phyloP scores from a whole-genome alignment of 2,329 filamentous ascomycete species.

The Ophiognomonia clavigignenti-juglandacearum region DNA sequence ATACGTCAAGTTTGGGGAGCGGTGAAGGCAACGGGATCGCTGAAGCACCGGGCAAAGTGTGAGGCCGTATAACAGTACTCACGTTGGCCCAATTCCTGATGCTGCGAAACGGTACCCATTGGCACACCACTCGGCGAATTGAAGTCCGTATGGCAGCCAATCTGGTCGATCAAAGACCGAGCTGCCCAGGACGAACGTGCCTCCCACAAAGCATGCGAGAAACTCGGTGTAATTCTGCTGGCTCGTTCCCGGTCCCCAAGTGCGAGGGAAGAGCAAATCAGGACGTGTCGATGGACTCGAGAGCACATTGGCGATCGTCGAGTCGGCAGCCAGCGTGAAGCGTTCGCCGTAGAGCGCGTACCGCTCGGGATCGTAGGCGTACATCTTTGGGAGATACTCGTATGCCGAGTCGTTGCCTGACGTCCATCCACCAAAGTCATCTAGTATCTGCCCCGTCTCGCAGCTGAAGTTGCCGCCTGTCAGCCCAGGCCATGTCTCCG shows the following conservation, averaged over 20 bases:
- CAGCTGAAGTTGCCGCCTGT: neutral
- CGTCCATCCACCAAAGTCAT: slow-evolving; percentile 3
- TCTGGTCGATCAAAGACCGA: neutral
- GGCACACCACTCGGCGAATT: slow-evolving; percentile 1
- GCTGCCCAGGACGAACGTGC: slow-evolving; percentile 3
- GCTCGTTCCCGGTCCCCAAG: neutral
- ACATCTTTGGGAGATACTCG: slow-evolving; percentile 7
- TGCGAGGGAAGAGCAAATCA: neutral
- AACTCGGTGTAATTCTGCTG: slow-evolving; percentile 3
- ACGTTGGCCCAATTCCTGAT: neutral
- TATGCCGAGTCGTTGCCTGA: slow-evolving; percentile 3
- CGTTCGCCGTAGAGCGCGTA: neutral
- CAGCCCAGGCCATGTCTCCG: neutral
- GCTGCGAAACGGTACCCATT: neutral
- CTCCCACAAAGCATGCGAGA: slow-evolving; percentile 2
- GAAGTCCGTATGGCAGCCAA: neutral
- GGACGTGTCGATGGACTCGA: slow-evolving; percentile 4
- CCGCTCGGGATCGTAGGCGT: slow-evolving; percentile 3
- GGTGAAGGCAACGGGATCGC: too few relatives aligned
- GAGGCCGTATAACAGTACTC: too few relatives aligned
- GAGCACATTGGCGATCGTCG: slow-evolving; percentile 2
- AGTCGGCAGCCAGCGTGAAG: neutral
- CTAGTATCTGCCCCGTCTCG: neutral
- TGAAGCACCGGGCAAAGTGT: too few relatives aligned
- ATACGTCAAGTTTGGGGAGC: too few relatives aligned